Conservation (phyloP, 352 stramenopile genomes). For the Blastocystis sp. region DNA sequence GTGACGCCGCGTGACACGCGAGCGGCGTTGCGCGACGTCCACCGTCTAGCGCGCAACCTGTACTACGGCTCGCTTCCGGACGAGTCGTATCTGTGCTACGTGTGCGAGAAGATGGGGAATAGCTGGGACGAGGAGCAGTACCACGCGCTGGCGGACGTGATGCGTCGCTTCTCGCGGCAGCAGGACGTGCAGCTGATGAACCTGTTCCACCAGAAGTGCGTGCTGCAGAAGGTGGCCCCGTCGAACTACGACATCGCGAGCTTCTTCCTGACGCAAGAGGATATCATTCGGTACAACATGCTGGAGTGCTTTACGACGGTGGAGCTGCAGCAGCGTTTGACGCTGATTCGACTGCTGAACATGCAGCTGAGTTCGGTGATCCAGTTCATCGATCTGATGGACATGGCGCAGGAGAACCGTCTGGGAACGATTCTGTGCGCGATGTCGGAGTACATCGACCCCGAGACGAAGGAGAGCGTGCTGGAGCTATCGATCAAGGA, state of each 20-base stretch:
- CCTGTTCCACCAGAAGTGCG: constrained; percentile 42
- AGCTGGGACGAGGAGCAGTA: constrained; percentile 7
- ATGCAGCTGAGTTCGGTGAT: constrained; percentile 8
- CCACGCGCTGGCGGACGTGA: neutral
- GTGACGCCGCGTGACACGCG: neutral
- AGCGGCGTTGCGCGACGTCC: constrained; percentile 30
- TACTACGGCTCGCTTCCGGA: constrained; percentile 47
- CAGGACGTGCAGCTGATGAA: constrained; percentile 51
- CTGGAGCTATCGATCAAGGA: constrained; percentile 56
- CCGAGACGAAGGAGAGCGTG: constrained; percentile 46
- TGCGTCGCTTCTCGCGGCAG: neutral
- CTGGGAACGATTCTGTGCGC: constrained; percentile 39
- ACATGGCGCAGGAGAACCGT: constrained; percentile 55
- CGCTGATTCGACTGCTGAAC: constrained; percentile 46
- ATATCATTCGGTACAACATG: constrained; percentile 24
- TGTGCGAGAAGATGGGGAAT: neutral
- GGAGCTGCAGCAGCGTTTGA: constrained; percentile 22
- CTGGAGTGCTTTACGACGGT: neutral
- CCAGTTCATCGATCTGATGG: constrained; percentile 56
- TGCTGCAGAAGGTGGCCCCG: neutral
- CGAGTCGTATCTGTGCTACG: constrained; percentile 12
- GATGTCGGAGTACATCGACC: constrained; percentile 47
- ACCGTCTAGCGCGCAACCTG: constrained; percentile 39
- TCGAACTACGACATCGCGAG: neutral
- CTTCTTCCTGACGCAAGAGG: constrained; percentile 54